phyloP scores from a whole-genome alignment of 495 filamentous ascomycete genomes.

The Daldinia bambusicola region DNA sequence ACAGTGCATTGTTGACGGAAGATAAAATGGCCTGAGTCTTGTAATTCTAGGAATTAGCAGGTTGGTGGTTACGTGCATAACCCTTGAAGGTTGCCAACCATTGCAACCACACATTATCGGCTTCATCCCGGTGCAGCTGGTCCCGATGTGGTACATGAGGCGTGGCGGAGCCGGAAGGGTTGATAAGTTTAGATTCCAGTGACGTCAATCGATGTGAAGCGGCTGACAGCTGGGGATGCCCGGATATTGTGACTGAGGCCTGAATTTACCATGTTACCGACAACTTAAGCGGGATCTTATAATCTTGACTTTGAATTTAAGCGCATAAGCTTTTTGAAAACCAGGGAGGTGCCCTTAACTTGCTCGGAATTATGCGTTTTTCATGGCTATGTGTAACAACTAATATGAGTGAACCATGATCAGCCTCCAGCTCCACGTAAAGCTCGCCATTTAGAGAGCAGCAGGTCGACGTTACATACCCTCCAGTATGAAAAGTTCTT shows the following conservation, averaged over 20 bases:
- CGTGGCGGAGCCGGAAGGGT: not conserved
- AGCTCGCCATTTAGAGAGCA: too few relatives aligned
- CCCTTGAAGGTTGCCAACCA: not conserved
- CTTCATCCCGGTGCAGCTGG: not conserved
- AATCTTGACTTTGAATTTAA: slow-evolving; percentile 9
- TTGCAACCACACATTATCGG: slow-evolving; percentile 17
- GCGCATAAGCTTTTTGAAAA: slow-evolving; percentile 2
- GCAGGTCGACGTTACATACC: too few relatives aligned
- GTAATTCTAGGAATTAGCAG: not conserved
- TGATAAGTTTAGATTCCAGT: slow-evolving; percentile 12
- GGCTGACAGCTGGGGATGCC: slow-evolving; percentile 32
- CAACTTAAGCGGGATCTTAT: slow-evolving; percentile 5
- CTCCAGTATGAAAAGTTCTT: too few relatives aligned
- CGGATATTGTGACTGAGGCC: slow-evolving; percentile 16
- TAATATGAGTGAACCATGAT: too few relatives aligned
- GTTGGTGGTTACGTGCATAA: not conserved
- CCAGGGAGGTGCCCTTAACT: not conserved
- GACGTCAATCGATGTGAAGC: slow-evolving; percentile 2
- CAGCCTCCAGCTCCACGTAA: too few relatives aligned
- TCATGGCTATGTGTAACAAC: too few relatives aligned
- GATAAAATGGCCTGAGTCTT: not conserved
- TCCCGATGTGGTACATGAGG: slow-evolving; percentile 6
- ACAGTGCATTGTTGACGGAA: not conserved
- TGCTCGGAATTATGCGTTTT: slow-evolving; percentile 5
- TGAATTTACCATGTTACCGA: slow-evolving; percentile 5